Evolutionary conservation across 83 land plant genomes (phyloP).

Genomic region (Thuja plicata): DNA sequence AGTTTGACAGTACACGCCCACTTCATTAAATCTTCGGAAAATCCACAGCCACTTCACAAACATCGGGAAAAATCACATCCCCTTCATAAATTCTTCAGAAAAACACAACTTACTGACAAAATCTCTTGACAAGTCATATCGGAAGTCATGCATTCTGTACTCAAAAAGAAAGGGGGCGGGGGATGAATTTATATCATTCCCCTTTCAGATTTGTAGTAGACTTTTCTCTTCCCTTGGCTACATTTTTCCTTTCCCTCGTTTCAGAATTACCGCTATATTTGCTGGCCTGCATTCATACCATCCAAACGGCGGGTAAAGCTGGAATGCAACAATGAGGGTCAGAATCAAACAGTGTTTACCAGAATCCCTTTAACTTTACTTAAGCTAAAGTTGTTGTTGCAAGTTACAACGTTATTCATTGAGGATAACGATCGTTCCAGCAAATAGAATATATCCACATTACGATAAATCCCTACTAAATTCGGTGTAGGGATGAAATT

Average conservation of each 20-base stretch:
- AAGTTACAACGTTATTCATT: not conserved
- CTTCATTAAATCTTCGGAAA: not conserved
- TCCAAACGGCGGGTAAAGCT: not conserved
- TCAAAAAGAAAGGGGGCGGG: not conserved
- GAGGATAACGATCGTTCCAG: not conserved
- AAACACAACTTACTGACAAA: not conserved
- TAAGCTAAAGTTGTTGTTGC: not conserved
- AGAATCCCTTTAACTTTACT: not conserved
- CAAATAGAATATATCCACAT: not conserved
- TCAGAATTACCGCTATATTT: not conserved
- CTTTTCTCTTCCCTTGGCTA: not conserved
- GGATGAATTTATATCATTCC: not conserved
- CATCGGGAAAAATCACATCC: not conserved
- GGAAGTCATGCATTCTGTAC: not conserved
- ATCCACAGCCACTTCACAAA: not conserved
- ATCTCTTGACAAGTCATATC: not conserved
- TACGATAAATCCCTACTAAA: not conserved
- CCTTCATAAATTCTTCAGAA: no score
- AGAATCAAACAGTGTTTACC: not conserved
- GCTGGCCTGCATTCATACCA: not conserved
- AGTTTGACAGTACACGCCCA: not conserved
- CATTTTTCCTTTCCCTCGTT: not conserved
- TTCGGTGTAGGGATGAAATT: not conserved
- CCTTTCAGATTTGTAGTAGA: not conserved
- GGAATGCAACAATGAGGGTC: not conserved